A percentile compares a stretch with the other conserved stretches of the same genome.
These are phyloP conservation scores for Debaryomyces sp. DNA, from an alignment of 1,139 yeast genomes.

Conservation along the genomic window DNA sequence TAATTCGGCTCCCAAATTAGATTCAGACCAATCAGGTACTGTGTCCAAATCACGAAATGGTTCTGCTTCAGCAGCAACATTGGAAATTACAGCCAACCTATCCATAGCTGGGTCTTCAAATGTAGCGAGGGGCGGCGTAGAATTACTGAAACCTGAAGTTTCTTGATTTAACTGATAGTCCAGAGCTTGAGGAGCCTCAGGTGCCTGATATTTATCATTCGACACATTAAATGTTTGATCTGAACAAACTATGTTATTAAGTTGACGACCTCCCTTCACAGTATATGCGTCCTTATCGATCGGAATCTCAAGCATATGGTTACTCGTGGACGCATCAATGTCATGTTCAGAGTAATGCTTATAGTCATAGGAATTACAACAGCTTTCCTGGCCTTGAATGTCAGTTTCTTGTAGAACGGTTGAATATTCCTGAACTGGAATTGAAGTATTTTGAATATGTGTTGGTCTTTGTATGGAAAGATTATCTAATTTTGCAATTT, in stretches of 20 bases:
- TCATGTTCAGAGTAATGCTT: constrained; percentile 12
- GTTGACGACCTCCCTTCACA: not conserved
- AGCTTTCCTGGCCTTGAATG: constrained; percentile 2
- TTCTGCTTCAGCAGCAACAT: constrained; percentile 10
- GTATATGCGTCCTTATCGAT: constrained; percentile 6
- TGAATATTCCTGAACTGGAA: constrained; percentile 9
- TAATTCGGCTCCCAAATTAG: constrained; percentile 13
- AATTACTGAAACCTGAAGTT: not conserved
- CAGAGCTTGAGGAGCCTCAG: not conserved
- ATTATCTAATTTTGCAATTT: constrained; percentile 11
- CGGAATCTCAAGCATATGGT: constrained; percentile 9
- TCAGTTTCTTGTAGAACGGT: constrained; percentile 5
- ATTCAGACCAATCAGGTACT: constrained; percentile 5
- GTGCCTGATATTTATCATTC: not conserved
- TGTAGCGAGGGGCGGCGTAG: not conserved
- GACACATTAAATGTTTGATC: not conserved
- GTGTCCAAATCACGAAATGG: constrained; percentile 8
- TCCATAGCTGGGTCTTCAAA: constrained; percentile 1
- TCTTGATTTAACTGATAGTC: not conserved
- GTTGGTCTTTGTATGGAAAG: constrained; percentile 1
- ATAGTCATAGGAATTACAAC: not conserved
- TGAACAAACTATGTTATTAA: not conserved
- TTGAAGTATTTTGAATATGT: constrained; percentile 8
- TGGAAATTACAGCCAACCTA: constrained; percentile 8
- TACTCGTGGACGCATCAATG: constrained; percentile 11